These are phyloP conservation scores for Rubroboletus pulcherrimus DNA, from an alignment of 768 basidiomycete genomes.

Conservation along the genomic window DNA sequence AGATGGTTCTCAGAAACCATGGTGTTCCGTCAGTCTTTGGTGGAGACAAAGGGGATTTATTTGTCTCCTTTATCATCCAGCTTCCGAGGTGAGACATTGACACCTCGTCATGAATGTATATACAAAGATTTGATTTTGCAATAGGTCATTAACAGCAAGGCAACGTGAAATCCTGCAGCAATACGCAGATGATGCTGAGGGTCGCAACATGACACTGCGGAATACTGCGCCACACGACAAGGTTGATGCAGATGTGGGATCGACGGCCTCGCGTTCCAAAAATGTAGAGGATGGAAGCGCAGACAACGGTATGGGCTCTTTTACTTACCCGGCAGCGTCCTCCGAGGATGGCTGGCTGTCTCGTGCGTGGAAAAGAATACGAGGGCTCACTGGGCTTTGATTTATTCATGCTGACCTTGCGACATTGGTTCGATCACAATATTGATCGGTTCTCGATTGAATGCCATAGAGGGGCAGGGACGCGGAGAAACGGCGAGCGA, in stretches of 20 bases:
- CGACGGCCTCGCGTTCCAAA: constrained; percentile 18
- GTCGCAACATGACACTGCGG: constrained; percentile 35
- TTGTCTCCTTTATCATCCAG: constrained; percentile 82
- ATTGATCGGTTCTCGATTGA: constrained; percentile 30
- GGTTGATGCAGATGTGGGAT: constrained; percentile 10
- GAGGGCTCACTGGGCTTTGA: constrained; percentile 68
- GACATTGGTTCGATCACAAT: constrained; percentile 22
- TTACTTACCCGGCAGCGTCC: constrained; percentile 53
- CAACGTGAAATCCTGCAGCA: constrained; percentile 87
- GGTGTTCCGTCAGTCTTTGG: constrained; percentile 67
- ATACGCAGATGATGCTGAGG: constrained; percentile 93
- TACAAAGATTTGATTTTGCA: neutral
- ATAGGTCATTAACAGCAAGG: constrained; percentile 73
- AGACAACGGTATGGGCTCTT: constrained; percentile 73
- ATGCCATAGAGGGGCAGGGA: constrained; percentile 22
- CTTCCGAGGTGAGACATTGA: constrained; percentile 74
- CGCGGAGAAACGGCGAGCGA: constrained; percentile 24
- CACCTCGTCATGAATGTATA: constrained; percentile 5
- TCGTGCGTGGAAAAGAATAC: constrained; percentile 64
- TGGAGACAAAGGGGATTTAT: constrained; percentile 74
- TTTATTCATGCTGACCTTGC: constrained; percentile 45
- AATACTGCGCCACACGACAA: constrained; percentile 13
- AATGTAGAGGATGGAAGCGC: constrained; percentile 21
- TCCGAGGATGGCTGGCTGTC: constrained; percentile 62
- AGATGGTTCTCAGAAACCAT: constrained; percentile 88